phyloP scores from a whole-genome alignment of 352 stramenopile species.

The Phytophthora kernoviae region DNA sequence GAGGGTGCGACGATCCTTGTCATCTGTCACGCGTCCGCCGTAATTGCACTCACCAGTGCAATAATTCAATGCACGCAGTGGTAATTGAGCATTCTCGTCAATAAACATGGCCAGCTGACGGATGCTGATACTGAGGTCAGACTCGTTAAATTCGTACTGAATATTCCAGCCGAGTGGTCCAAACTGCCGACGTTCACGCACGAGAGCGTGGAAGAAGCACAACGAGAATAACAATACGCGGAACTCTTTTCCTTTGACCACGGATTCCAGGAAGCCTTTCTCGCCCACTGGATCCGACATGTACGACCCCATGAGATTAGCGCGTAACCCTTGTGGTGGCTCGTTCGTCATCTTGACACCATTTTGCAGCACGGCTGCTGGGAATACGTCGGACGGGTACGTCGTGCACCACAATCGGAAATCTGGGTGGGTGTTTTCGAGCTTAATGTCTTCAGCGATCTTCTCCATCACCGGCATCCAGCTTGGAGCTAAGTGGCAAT shows the following conservation, averaged over 20 bases:
- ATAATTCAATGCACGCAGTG: slow-evolving; percentile 76
- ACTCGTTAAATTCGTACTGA: slow-evolving; percentile 96
- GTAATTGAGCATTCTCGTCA: slow-evolving; percentile 89
- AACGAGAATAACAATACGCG: slow-evolving; percentile 90
- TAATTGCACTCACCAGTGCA: slow-evolving; percentile 90
- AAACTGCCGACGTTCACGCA: slow-evolving; percentile 93
- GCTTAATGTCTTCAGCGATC: slow-evolving; percentile 86
- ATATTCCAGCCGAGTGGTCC: slow-evolving; percentile 96
- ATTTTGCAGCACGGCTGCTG: slow-evolving; percentile 93
- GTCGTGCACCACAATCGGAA: slow-evolving; percentile 96
- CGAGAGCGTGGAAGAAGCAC: slow-evolving; percentile 92
- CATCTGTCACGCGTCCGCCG: slow-evolving; percentile 83
- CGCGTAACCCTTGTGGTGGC: slow-evolving; percentile 90
- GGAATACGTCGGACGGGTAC: slow-evolving; percentile 94
- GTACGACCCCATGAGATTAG: slow-evolving; percentile 93
- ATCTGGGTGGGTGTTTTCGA: slow-evolving; percentile 81
- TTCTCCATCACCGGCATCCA: slow-evolving; percentile 96
- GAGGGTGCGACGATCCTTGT: slow-evolving; percentile 82
- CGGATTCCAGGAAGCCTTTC: slow-evolving; percentile 86
- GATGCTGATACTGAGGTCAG: slow-evolving; percentile 92
- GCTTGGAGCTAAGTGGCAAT: slow-evolving; percentile 88
- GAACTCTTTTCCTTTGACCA: slow-evolving; percentile 83
- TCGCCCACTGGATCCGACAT: slow-evolving; percentile 92
- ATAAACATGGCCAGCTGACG: slow-evolving; percentile 93
- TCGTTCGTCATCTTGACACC: slow-evolving; percentile 98